Evolutionary conservation across 345 rosid genomes (phyloP), one percentile per base, ranked within the genome.

Genomic region (Eucalyptus erythrocorys): DNA sequence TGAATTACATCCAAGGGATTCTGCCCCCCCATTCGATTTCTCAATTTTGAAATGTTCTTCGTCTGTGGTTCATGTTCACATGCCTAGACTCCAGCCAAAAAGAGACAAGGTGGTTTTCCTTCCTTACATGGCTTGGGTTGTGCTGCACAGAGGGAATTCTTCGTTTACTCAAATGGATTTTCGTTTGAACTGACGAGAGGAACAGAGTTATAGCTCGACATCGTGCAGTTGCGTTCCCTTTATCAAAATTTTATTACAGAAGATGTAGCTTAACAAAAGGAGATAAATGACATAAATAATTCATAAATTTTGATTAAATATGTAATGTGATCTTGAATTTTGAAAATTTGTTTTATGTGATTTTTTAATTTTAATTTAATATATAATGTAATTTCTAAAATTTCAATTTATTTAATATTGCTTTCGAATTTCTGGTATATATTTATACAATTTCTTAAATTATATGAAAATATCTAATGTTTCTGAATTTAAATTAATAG

Each of bases 361-460:
- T 53, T 8, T 17, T 4, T 55, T 3, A 55, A 55, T 55, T 55
- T 5, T 1, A 55, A 10, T 55, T 55, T 10, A 55, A 55, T 55
- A 13, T 55, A 24, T 0, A 55, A 2, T 55, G 1, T 55, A 0
- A 8, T 24, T 55, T 24, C 0, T 24, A 1, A 55, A 55, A 4
- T 55, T 55, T 24, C 1, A 24, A 22, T 55, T 55, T 55, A 1
- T 55, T 55, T 10, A 24, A 55, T 55, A 6, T 55, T 21, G 5
- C 8, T 8, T 3, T 9, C 3, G 2, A 51, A 55, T 24, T 24
- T 55, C 9, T 55, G 1, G 6, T 55, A 55, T 3, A 55, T 55
- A 1, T 8, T 2, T 6, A 55, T 22, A 22, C 0, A 7, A 51
- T 21, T 51, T 50, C 0, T 1, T 19, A 51, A 3, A 19, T 3